Evolutionary conservation across 805 yeast genomes (phyloP).

Genomic region (Myxozyma mucilagina): DNA sequence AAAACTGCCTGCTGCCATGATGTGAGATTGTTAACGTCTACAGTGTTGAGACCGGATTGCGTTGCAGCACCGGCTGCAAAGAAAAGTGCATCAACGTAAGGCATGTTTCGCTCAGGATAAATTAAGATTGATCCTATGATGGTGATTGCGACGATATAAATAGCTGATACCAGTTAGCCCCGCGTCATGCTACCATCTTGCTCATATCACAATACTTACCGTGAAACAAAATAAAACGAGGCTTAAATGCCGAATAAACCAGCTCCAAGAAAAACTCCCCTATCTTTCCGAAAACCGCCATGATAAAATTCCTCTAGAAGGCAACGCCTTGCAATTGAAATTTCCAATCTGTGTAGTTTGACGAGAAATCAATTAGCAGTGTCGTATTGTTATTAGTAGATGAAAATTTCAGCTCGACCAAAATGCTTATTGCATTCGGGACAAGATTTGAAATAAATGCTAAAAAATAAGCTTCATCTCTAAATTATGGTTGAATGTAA

Average conservation of each 20-base stretch:
- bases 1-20: conserved; percentile 80
- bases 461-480: too few species aligned
- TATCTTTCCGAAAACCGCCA: neutral
- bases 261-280: neutral
- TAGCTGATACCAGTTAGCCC: conserved; percentile 47
- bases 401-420: too few species aligned
- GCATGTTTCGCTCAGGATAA: conserved; percentile 66
- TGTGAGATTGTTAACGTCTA: conserved; percentile 61
- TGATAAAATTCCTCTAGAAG: neutral
- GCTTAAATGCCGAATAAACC: conserved; percentile 20
- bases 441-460: too few species aligned
- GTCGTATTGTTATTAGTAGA: too few species aligned
- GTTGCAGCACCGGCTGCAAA: conserved; percentile 75
- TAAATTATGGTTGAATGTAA: too few species aligned
- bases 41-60: conserved; percentile 89
- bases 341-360: neutral
- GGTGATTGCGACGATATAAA: conserved; percentile 60
- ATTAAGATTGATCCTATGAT: conserved; percentile 72
- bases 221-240: conserved; percentile 28
- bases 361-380: too few species aligned
- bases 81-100: conserved; percentile 79
- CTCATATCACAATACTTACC: conserved; percentile 2
- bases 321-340: neutral
- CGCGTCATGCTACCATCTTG: neutral
- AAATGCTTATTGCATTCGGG: too few species aligned